phyloP scores from a whole-genome alignment of 2,329 filamentous ascomycete genomes.

The Fusarium camptoceras region DNA sequence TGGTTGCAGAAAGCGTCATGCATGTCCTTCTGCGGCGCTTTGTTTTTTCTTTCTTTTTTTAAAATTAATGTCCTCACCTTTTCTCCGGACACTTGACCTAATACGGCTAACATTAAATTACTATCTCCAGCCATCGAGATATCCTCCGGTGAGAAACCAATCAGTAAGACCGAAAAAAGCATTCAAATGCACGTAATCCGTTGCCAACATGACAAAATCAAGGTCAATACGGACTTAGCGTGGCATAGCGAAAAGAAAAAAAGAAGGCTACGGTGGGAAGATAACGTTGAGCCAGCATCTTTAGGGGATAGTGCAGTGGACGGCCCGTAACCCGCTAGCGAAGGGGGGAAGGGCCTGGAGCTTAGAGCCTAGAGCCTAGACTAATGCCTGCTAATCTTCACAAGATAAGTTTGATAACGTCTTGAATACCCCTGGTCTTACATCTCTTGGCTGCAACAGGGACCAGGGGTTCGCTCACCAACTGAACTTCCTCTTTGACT shows the following conservation, averaged over 20 bases:
- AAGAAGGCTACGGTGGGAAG: slow-evolving; percentile 6
- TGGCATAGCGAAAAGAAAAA: background rate
- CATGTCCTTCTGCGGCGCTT: slow-evolving; percentile 32
- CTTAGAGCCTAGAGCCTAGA: background rate
- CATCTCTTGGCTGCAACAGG: slow-evolving; percentile 19
- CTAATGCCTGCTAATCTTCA: background rate
- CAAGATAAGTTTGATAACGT: slow-evolving; percentile 17
- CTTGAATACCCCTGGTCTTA: background rate
- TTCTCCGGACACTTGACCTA: slow-evolving; percentile 3
- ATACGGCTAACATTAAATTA: slow-evolving; percentile 18
- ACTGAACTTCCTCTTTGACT: slow-evolving; percentile 22
- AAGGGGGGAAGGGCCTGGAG: background rate
- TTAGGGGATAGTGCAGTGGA: slow-evolving; percentile 1
- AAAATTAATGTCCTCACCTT: background rate
- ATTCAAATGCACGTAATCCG: slow-evolving; percentile 1
- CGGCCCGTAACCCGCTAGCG: slow-evolving; percentile 29
- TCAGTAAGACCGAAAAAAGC: background rate
- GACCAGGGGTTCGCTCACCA: background rate
- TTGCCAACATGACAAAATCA: slow-evolving; percentile 1
- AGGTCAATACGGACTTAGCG: background rate
- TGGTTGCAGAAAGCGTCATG: slow-evolving; percentile 28
- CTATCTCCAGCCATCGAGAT: slow-evolving; percentile 15
- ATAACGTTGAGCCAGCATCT: slow-evolving; percentile 6
- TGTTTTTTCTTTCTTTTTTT: slow-evolving; percentile 7
- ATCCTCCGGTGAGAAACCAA: background rate